Evolutionary conservation across 1,139 yeast species (phyloP), one percentile per base, ranked within the genome.

Genomic region (Saccharomyces hybrid): DNA sequence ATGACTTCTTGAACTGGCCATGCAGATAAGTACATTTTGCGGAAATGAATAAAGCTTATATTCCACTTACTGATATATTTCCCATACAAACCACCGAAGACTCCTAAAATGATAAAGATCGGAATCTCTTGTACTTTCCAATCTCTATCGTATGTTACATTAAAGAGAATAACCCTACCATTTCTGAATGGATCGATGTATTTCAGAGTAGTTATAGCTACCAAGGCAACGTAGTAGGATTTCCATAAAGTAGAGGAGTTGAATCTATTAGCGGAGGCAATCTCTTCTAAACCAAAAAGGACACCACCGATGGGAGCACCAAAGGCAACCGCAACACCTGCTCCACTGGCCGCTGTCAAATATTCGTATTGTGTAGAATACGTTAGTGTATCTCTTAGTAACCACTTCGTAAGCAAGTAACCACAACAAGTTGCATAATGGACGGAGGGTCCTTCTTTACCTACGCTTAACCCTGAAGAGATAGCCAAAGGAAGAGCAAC

Each of bases 281-380:
- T 75, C 67, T 62, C 76, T 64, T 91, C 98, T 31, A 91, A 72
- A 3, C 90, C 87, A 70, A 91, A 91, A 31, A 91, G 71, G 1
- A 91, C 96, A 3, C 98, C 98, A 14, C 97, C 97, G 56, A 91
- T 88, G 0, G 98, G 98, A 0, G 97, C 86, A 54, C 90, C 90
- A 72, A 91, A 91, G 0, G 97, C 97, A 2, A 88, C 91, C 0
- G 96, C 88, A 13, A 91, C 91, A 7, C 97, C 98, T 0, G 96
- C 89, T 0, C 96, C 96, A 1, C 95, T 82, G 1, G 96, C 95
- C 0, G 98, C 96, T 38, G 88, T 80, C 46, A 89, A 55, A 54
- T 67, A 68, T 53, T 72, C 55, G 82, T 73, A 63, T 85, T 80
- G 73, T n/a, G 71, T 68, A 1, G 75, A 68, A 49, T 70, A 70